phyloP scores from a whole-genome alignment of 2,329 filamentous ascomycete species.

The Hirsutella thompsonii region DNA sequence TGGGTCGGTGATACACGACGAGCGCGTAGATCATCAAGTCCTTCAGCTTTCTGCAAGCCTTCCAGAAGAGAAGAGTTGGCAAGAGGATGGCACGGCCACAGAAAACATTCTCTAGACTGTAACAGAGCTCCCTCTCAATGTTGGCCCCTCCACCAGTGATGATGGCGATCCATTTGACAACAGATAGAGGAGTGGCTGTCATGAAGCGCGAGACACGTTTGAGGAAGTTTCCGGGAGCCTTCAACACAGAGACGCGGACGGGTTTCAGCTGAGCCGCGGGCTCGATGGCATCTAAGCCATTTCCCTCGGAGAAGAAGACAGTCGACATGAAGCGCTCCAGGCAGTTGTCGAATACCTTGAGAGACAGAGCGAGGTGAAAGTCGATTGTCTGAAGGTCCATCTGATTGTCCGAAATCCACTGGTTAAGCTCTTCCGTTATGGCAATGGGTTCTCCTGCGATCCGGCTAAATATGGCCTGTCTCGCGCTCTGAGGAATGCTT shows the following conservation, averaged over 20 bases:
- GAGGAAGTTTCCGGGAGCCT: conserved; percentile 4
- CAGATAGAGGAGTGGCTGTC: conserved; percentile 10
- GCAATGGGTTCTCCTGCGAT: conserved; percentile 13
- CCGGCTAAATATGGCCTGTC: conserved; percentile 16
- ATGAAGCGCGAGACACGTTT: conserved; percentile 7
- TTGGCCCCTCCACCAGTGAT: conserved; percentile 20
- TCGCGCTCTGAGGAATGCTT: conserved; percentile 13
- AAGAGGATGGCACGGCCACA: conserved; percentile 11
- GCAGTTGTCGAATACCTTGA: conserved; percentile 7
- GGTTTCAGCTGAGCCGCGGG: conserved; percentile 4
- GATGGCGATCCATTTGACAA: conserved; percentile 20
- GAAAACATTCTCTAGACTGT: conserved; percentile 14
- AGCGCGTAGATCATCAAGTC: conserved; percentile 18
- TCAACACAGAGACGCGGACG: neutral
- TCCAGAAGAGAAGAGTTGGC: conserved; percentile 17
- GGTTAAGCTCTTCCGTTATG: conserved; percentile 10
- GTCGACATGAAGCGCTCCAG: conserved; percentile 4
- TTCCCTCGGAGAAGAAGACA: neutral
- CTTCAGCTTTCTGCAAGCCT: conserved; percentile 15
- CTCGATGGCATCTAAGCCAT: neutral
- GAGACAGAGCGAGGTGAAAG: conserved; percentile 14
- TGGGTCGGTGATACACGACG: conserved; percentile 18
- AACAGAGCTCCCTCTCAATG: conserved; percentile 22
- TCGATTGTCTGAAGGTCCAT: conserved; percentile 14
- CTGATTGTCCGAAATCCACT: conserved; percentile 11